Evolutionary conservation across 2,329 filamentous ascomycete species (phyloP).

Genomic region (Curvularia verruculosa): DNA sequence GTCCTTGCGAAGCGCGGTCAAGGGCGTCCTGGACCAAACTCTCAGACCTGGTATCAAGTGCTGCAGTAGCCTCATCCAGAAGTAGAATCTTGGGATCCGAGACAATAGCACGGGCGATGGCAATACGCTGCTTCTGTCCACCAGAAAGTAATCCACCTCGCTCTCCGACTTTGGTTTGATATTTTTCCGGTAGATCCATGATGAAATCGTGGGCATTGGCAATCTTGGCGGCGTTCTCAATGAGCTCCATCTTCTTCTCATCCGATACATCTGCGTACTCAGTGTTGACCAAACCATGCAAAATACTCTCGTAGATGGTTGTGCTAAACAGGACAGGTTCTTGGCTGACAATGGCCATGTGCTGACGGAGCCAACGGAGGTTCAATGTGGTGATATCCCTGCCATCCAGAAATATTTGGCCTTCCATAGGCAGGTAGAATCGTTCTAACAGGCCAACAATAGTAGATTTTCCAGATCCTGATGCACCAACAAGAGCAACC

Average conservation of each 20-base stretch:
- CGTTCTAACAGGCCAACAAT: slow-evolving; percentile 92
- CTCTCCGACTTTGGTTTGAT: slow-evolving; percentile 94
- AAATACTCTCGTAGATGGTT: slow-evolving; percentile 88
- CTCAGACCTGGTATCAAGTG: slow-evolving; percentile 92
- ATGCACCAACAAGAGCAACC: slow-evolving; percentile 91
- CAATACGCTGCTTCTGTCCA: slow-evolving; percentile 96
- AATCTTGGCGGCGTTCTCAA: slow-evolving; percentile 83
- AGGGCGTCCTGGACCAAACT: slow-evolving; percentile 92
- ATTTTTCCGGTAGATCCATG: slow-evolving; percentile 78
- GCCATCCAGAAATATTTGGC: slow-evolving; percentile 79
- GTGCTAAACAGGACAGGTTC: slow-evolving; percentile 90
- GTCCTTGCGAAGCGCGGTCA: slow-evolving; percentile 80
- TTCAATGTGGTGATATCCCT: slow-evolving; percentile 82
- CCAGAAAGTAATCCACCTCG: slow-evolving; percentile 90
- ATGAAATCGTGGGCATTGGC: slow-evolving; percentile 97
- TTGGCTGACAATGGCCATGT: slow-evolving; percentile 91
- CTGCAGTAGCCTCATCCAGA: slow-evolving; percentile 92
- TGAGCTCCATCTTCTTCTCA: slow-evolving; percentile 71
- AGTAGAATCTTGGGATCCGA: slow-evolving; percentile 91
- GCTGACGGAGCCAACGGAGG: slow-evolving; percentile 86
- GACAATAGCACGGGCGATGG: slow-evolving; percentile 88
- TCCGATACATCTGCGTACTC: slow-evolving; percentile 69
- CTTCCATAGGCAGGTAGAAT: slow-evolving; percentile 89
- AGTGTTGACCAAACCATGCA: slow-evolving; percentile 88
- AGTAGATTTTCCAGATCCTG: slow-evolving; percentile 92